Evolutionary conservation across 2,329 filamentous ascomycete genomes (phyloP), one percentile per base, ranked within the genome.

Genomic region (Aureobasidium sp.): DNA sequence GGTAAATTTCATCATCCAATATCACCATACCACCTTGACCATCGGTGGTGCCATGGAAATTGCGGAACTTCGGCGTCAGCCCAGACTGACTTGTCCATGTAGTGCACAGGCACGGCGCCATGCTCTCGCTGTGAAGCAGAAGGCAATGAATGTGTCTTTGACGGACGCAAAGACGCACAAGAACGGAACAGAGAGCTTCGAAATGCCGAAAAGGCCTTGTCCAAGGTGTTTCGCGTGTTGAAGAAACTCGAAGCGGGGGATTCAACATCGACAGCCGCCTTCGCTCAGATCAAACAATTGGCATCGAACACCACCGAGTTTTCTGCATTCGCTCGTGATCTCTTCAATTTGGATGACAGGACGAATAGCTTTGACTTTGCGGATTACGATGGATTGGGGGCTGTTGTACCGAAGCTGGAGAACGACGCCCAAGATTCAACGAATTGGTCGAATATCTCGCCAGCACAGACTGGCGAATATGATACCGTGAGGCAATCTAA

Each of bases 21-120:
- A 10, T 37, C 10, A 5, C 13, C 49, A 27, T 39, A 21, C 21
- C 21, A 1, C 21, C 49, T 15, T n/a, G 11, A 27, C 16, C 6
- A 36, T 3, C 34, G 15, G 13, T 21, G 48, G 3, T 50, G 48
- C n/a, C 21, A 57, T 45, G 53, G 30, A 21, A 57, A 8, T 47
- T 16, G 54, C 54, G 39, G 29, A 10, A 34, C 5, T 29, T 44
- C 30, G 34, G 55, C 16, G 41, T 39, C 55, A 39, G 34, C 42
- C 27, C 13, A 9, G 1, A 30, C 55, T 59, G 44, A 59, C 44
- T 49, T 41, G 30, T 21, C 9, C 34, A 34, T 36, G n/a, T 21
- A 60, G 57, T 60, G 57, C 37, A 60, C 57, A 36, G 57, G 57
- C 57, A 60, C 47, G 8, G 45, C 47, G 25, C 57, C 57, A 50